Percentiles rank a stretch among this genome's conserved stretches.
Conservation (phyloP, 352 stramenopile species). For the Phytophthora kernoviae region DNA sequence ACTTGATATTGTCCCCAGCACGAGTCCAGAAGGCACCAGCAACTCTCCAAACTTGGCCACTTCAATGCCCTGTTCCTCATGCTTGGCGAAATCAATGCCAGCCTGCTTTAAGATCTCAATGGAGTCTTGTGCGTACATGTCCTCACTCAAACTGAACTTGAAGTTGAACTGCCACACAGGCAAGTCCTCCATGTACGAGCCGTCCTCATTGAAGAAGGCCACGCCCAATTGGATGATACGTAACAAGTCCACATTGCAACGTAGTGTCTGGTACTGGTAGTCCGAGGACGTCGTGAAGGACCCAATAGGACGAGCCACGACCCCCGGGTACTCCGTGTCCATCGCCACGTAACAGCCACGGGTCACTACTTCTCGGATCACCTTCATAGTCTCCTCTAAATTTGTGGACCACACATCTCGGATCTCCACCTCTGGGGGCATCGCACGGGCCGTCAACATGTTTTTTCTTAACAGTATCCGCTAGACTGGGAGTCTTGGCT, state of each 20-base stretch:
- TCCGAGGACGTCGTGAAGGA: conserved; percentile 95
- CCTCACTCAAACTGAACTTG: conserved; percentile 97
- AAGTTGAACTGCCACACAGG: conserved; percentile 99
- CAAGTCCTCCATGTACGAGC: conserved; percentile 94
- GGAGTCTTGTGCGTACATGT: conserved; percentile 99
- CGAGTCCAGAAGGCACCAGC: conserved; percentile 97
- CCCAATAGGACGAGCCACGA: conserved; percentile 97
- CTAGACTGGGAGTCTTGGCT: background rate
- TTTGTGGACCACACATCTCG: conserved; percentile 94
- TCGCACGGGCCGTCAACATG: conserved; percentile 55
- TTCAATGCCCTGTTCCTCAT: conserved; percentile 97
- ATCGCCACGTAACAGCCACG: conserved; percentile 98
- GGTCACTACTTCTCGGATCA: conserved; percentile 96
- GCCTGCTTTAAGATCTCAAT: conserved; percentile 98
- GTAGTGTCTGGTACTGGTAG: conserved; percentile 98
- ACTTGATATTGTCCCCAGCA: conserved; percentile 99
- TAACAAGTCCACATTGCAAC: conserved; percentile 98
- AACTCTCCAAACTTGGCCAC: conserved; percentile 97
- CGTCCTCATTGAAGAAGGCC: conserved; percentile 96
- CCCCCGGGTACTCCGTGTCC: conserved; percentile 99
- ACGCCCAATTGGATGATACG: conserved; percentile 99
- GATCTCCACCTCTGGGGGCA: conserved; percentile 91
- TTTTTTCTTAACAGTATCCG: background rate
- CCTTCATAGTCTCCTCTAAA: conserved; percentile 95
- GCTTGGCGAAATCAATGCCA: conserved; percentile 98